Percentiles rank a stretch among this genome's conserved stretches.
phyloP scores from a whole-genome alignment of 352 stramenopile genomes.

The Peronospora destructor region DNA sequence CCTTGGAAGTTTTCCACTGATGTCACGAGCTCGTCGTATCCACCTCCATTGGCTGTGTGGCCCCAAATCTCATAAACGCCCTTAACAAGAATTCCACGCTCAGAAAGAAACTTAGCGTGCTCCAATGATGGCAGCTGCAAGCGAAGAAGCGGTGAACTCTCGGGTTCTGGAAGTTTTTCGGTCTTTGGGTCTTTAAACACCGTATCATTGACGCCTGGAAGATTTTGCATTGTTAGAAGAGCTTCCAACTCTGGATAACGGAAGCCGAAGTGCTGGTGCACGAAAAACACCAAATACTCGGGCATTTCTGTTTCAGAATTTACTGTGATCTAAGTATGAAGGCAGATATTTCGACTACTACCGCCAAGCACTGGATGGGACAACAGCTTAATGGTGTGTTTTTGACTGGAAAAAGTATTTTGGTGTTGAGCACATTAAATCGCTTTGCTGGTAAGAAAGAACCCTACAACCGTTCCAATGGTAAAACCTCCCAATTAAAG shows the following conservation, averaged over 20 bases:
- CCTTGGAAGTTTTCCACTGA: conserved; percentile 33
- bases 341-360: too few relatives aligned
- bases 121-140: conserved; percentile 47
- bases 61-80: conserved; percentile 79
- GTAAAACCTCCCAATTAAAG: too few relatives aligned
- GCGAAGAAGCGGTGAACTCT: conserved; percentile 56
- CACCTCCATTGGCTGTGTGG: conserved; percentile 17
- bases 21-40: conserved; percentile 48
- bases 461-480: too few relatives aligned
- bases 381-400: too few relatives aligned
- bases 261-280: conserved; percentile 80
- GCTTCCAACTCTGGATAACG: conserved; percentile 77
- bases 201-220: conserved; percentile 31
- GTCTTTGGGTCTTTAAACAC: conserved; percentile 26
- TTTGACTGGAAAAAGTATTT: too few relatives aligned
- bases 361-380: too few relatives aligned
- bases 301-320: conserved; percentile 24
- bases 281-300: conserved; percentile 78
- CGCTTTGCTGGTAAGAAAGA: too few relatives aligned
- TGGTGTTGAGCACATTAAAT: too few relatives aligned
- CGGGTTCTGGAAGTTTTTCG: conserved; percentile 33
- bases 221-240: conserved; percentile 54
- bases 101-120: conserved; percentile 71
- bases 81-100: conserved; percentile 76
- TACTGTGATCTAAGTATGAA: background rate